Evolutionary conservation across 345 rosid species (phyloP).

Genomic region (Eutrema heterophyllum): DNA sequence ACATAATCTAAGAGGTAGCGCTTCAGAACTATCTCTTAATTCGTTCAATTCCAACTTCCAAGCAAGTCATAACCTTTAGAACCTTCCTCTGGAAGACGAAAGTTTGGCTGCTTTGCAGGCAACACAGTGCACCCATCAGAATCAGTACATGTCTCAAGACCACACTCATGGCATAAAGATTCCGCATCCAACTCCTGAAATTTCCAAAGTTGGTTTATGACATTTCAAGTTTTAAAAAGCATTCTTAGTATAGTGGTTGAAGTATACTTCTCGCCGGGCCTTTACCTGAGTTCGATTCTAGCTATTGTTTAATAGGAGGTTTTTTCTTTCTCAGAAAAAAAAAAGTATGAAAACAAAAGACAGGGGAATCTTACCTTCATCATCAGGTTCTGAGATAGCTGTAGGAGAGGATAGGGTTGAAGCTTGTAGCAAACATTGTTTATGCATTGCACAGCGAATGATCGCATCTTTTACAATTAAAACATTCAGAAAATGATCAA

Average conservation of each 20-base stretch:
- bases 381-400: constrained; percentile 55
- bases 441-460: constrained; percentile 54
- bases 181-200: constrained; percentile 65
- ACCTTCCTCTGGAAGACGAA: constrained; percentile 44
- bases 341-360: neutral
- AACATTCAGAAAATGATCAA: constrained; percentile 12
- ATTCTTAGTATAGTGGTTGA: too few relatives aligned
- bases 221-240: neutral
- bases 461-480: constrained; percentile 49
- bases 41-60: constrained; percentile 26
- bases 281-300: too few relatives aligned
- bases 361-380: constrained; percentile 50
- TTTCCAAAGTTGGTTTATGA: neutral
- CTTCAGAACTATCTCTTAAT: constrained; percentile 23
- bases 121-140: constrained; percentile 49
- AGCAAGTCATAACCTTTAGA: constrained; percentile 39
- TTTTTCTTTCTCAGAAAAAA: too few relatives aligned
- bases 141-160: constrained; percentile 59
- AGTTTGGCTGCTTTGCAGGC: constrained; percentile 66
- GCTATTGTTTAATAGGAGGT: too few relatives aligned
- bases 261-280: too few relatives aligned
- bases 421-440: constrained; percentile 81
- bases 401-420: constrained; percentile 75
- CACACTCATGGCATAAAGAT: constrained; percentile 67
- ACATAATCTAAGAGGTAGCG: too few relatives aligned